Evolutionary conservation across 345 rosid species (phyloP).

Genomic region (Rhizophora apiculata): DNA sequence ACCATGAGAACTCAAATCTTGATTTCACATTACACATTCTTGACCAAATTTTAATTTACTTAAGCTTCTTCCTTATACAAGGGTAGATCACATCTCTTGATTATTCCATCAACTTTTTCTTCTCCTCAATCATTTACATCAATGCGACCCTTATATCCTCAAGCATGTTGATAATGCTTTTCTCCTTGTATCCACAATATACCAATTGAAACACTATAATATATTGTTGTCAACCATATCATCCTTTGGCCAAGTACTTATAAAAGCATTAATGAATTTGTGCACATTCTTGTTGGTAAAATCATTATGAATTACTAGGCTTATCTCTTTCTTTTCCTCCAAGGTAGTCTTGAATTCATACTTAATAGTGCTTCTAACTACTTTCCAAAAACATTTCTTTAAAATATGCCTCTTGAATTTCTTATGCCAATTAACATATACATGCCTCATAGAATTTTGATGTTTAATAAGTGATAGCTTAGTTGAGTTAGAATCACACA

Average conservation of each 20-base stretch:
- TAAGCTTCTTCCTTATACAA: neutral
- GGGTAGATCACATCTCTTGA: neutral
- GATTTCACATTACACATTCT: too few relatives aligned
- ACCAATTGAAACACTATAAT: neutral
- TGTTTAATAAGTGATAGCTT: neutral
- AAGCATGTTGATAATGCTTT: neutral
- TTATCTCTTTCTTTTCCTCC: neutral
- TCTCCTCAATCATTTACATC: neutral
- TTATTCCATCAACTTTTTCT: neutral
- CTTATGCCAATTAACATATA: neutral
- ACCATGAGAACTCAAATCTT: neutral
- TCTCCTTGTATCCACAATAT: neutral
- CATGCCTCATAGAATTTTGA: neutral
- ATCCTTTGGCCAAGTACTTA: neutral
- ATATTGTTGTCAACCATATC: neutral
- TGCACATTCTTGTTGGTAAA: neutral
- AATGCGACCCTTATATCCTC: neutral
- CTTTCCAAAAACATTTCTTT: neutral
- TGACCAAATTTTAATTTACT: neutral
- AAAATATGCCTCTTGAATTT: too few relatives aligned
- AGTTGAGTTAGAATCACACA: too few relatives aligned
- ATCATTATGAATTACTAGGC: neutral
- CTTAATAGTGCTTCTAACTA: neutral
- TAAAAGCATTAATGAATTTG: neutral
- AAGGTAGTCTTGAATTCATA: neutral